Base-by-base conservation (phyloP, 176 grass and related monocot species). In the Hordeum marinum region DNA sequence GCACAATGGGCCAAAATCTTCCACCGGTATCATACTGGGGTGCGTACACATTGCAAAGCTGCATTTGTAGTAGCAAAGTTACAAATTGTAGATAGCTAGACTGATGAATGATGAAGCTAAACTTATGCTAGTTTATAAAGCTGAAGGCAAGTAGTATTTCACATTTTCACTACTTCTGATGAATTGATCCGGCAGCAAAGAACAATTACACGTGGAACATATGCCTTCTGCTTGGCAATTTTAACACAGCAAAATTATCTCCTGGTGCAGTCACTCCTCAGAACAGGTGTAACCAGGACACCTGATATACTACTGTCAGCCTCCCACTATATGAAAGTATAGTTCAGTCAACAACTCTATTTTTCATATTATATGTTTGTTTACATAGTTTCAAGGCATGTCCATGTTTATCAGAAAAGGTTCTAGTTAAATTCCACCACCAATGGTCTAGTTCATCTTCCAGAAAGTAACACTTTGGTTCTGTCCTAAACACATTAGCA, bases 1-100 rank as follows among this genome's bases (percentile, higher is more conserved):
- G 97, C 66, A 99, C 94, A 20, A 91, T 64, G 0, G 94, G 92
- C 97, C 97, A 99, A 89, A 99, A 99, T 81, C 72, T 91, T 73
- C 97, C 97, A 82, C 94, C 92, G 68, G 97, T 94, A 26, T 99
- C 97, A 84, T 99, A 99, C 86, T 96, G 92, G 3, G 97, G 94
- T 1, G 34, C 79, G 75, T 96, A 96, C 23, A 99, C 88, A 69
- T 96, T 94, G 63, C 92, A 75, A 80, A 96, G 97, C 97, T 99
- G 92, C 82, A 90, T 58, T 88, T 64, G 17, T 69, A 80, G 9
- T 21, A 65, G 80, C 43, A 36, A 92, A 88, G 40, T 77, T 42
- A 76, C 27, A 70, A 46, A 74, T 21, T 68, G 14, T 43, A 63
- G 43, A 83, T 20, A 66, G 63, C 11, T 82, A 48, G 45, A 63